A percentile compares a stretch with the other conserved stretches of the same genome.
These are phyloP conservation scores for Capsicum rhomboideum DNA, from an alignment of 257 asterid species.

Conservation along the genomic window DNA sequence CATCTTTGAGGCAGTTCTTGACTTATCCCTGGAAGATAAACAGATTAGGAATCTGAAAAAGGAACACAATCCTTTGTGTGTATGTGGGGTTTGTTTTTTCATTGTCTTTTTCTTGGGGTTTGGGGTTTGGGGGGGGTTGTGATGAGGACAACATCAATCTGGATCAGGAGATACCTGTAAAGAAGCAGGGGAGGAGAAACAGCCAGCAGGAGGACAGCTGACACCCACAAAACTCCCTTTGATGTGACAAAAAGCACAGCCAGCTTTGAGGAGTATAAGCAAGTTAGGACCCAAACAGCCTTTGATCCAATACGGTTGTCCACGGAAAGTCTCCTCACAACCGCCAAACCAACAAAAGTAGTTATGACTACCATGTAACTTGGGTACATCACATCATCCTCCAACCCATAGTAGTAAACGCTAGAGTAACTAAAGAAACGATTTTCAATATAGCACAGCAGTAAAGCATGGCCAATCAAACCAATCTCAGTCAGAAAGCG, in stretches of 20 bases:
- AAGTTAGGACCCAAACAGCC: slow-evolving; percentile 88
- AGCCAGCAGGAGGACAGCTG: slow-evolving; percentile 83
- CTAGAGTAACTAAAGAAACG: slow-evolving; percentile 86
- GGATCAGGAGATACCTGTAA: slow-evolving; percentile 53
- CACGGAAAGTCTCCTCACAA: slow-evolving; percentile 77
- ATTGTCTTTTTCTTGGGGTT: neutral
- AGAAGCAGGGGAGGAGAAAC: slow-evolving; percentile 97
- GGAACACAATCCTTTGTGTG: neutral
- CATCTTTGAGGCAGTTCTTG: slow-evolving; percentile 85
- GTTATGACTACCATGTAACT: slow-evolving; percentile 95
- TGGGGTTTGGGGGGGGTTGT: neutral
- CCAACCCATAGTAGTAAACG: slow-evolving; percentile 84
- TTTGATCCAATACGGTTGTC: slow-evolving; percentile 77
- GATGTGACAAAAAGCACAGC: slow-evolving; percentile 89
- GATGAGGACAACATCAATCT: neutral
- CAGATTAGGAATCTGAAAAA: neutral
- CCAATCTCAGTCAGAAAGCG: slow-evolving; percentile 71
- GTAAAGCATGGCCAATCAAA: slow-evolving; percentile 75
- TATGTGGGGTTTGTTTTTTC: neutral
- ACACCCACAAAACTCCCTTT: slow-evolving; percentile 83
- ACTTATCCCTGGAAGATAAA: slow-evolving; percentile 63
- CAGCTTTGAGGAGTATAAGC: slow-evolving; percentile 78
- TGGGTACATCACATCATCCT: slow-evolving; percentile 95
- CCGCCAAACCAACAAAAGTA: slow-evolving; percentile 78
- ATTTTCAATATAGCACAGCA: slow-evolving; percentile 83